phyloP scores from a whole-genome alignment of 768 basidiomycete species.

The Leccinum uliginosum region DNA sequence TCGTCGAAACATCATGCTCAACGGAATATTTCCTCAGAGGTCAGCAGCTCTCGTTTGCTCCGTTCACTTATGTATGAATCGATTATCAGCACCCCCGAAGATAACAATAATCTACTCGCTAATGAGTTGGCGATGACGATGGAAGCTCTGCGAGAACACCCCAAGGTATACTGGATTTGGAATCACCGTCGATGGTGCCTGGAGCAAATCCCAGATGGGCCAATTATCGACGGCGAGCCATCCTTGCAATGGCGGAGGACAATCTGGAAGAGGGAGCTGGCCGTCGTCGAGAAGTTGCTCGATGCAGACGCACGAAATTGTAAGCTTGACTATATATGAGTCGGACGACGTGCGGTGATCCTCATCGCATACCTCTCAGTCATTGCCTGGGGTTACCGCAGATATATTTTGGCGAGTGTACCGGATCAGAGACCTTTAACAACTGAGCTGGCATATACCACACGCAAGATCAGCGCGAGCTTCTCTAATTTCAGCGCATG shows the following conservation, averaged over 20 bases:
- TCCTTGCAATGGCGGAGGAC: slow-evolving; percentile 66
- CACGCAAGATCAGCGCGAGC: slow-evolving; percentile 85
- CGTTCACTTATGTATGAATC: slow-evolving; percentile 7
- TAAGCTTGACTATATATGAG: too few relatives aligned
- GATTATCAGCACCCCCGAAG: slow-evolving; percentile 49
- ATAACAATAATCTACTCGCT: slow-evolving; percentile 59
- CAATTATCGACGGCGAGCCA: slow-evolving; percentile 42
- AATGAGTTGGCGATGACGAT: slow-evolving; percentile 81
- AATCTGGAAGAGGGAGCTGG: slow-evolving; percentile 83
- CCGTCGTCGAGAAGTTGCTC: slow-evolving; percentile 88
- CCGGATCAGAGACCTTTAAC: slow-evolving; percentile 50
- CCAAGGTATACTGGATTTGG: slow-evolving; percentile 99
- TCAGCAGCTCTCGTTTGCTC: slow-evolving; percentile 27
- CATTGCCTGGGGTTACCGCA: slow-evolving; percentile 91
- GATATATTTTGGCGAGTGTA: slow-evolving; percentile 76
- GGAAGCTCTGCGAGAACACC: slow-evolving; percentile 72
- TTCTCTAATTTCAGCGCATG: slow-evolving; percentile 99
- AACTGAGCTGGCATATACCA: slow-evolving; percentile 83
- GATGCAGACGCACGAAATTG: slow-evolving; percentile 91
- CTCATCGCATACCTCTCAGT: slow-evolving; percentile 50
- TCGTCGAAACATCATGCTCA: slow-evolving; percentile 70
- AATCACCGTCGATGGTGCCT: slow-evolving; percentile 97
- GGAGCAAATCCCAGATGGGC: slow-evolving; percentile 75
- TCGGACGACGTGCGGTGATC: too few relatives aligned
- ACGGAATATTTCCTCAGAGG: slow-evolving; percentile 68